Conservation (phyloP, 148 eudicot genomes). For the Polygonum maritimum region DNA sequence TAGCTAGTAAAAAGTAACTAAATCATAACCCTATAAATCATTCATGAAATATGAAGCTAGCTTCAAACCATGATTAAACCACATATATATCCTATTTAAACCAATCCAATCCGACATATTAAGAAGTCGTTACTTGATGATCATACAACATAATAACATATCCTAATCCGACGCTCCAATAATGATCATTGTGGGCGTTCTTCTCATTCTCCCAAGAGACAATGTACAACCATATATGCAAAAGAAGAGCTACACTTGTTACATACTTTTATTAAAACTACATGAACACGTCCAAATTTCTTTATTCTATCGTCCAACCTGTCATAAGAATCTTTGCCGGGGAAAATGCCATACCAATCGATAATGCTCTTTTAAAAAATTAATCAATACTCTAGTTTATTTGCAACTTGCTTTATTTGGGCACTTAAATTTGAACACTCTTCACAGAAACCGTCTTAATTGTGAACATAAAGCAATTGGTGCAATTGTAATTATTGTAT, state of each 20-base stretch:
- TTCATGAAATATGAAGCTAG: too few species aligned
- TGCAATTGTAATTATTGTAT: not conserved
- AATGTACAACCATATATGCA: not conserved
- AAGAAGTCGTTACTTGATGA: too few species aligned
- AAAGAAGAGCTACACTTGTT: not conserved
- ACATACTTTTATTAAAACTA: not conserved
- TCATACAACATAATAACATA: too few species aligned
- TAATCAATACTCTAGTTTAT: not conserved
- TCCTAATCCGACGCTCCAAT: not conserved
- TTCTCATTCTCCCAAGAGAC: not conserved
- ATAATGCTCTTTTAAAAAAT: not conserved
- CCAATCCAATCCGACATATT: too few species aligned
- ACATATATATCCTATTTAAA: too few species aligned
- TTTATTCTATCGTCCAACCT: not conserved
- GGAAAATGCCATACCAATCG: not conserved
- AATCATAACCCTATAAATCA: too few species aligned
- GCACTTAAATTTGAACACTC: not conserved
- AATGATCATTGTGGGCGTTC: not conserved
- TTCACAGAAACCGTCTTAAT: not conserved
- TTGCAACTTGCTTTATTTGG: not conserved
- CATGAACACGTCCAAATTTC: not conserved
- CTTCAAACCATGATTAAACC: too few species aligned
- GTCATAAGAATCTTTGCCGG: not conserved
- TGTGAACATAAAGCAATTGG: not conserved
- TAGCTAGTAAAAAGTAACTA: too few species aligned